Conservation (phyloP, 495 filamentous ascomycete genomes). For the Penicillium soppii region DNA sequence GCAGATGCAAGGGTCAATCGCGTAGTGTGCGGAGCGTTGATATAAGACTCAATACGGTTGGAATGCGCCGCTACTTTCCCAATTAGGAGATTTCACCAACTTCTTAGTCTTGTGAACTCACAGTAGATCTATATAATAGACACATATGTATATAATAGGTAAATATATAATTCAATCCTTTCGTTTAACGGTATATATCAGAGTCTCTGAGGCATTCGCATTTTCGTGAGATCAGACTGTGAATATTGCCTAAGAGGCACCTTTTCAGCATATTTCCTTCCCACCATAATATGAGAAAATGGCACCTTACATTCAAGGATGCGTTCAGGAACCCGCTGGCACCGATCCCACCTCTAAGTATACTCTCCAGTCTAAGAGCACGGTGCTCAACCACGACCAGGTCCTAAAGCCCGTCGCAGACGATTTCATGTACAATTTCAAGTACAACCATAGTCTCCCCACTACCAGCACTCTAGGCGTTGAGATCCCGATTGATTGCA, state of each 20-base stretch:
- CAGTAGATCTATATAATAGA: too few relatives aligned
- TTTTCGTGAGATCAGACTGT: constrained; percentile 3
- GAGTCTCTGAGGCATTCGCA: neutral
- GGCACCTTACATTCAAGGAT: constrained; percentile 13
- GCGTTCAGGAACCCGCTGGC: constrained; percentile 3
- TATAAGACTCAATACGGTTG: neutral
- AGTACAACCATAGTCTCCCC: constrained; percentile 33
- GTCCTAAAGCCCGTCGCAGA: constrained; percentile 14
- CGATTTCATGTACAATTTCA: constrained; percentile 30
- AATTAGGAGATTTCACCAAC: constrained; percentile 2
- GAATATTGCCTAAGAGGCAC: constrained; percentile 4
- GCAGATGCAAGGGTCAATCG: too few relatives aligned
- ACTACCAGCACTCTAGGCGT: constrained; percentile 14
- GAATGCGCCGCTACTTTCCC: constrained; percentile 4
- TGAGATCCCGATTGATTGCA: constrained; percentile 17
- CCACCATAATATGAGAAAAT: constrained; percentile 9
- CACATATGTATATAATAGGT: neutral
- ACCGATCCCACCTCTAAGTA: neutral
- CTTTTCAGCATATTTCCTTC: neutral
- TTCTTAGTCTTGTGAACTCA: neutral
- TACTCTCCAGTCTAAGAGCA: neutral
- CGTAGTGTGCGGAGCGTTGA: neutral
- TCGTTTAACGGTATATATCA: neutral
- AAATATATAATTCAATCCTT: constrained; percentile 4
- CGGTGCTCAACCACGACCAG: constrained; percentile 7